Evolutionary conservation across 2,329 filamentous ascomycete genomes (phyloP), one percentile per base, ranked within the genome.

Genomic region (Colletotrichum sojae): DNA sequence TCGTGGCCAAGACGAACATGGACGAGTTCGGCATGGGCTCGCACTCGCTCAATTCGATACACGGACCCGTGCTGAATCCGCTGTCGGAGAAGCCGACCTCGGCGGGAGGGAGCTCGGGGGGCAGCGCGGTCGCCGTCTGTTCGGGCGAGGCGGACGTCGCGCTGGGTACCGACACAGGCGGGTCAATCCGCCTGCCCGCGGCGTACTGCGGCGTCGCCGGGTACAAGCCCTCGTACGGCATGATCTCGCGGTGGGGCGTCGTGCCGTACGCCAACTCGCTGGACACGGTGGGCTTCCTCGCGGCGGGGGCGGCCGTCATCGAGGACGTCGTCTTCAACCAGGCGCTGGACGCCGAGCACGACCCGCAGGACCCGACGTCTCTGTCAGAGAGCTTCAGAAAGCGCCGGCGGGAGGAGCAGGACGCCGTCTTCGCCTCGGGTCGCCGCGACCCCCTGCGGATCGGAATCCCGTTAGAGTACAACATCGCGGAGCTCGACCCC

Each of bases 11-110:
- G 80, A 95, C 94, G 2, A 97, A 97, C 78, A 90, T 98, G 85
- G 96, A 98, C 81, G 96, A 97, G 78, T 97, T 97, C 78, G 94
- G 95, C 31, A 97, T 97, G 95, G 94, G 94, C 2, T 97, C 94
- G 9, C 91, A 97, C 74, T 95, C 94, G 2, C 82, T 83, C 59
- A 90, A 91, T 75, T 94, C 94, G 1, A 81, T 85, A 63, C 89
- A 91, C 74, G 93, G 92, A 1, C 78, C 88, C 1, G 92, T 95
- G 5, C 83, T 78, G 60, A 90, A 87, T 70, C 83, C 81, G 8
- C 79, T 83, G 60, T 69, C 76, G 1, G 68, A 74, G 51, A 77
- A 76, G 53, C 62, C 82, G 67, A 78, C 89, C 27, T 96, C 94
- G 0, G 91, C 92, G 0, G 95, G 95, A 45, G 95, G 95, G 36